phyloP scores from a whole-genome alignment of 2,329 filamentous ascomycete species.

The Calonectria multiphialidica region DNA sequence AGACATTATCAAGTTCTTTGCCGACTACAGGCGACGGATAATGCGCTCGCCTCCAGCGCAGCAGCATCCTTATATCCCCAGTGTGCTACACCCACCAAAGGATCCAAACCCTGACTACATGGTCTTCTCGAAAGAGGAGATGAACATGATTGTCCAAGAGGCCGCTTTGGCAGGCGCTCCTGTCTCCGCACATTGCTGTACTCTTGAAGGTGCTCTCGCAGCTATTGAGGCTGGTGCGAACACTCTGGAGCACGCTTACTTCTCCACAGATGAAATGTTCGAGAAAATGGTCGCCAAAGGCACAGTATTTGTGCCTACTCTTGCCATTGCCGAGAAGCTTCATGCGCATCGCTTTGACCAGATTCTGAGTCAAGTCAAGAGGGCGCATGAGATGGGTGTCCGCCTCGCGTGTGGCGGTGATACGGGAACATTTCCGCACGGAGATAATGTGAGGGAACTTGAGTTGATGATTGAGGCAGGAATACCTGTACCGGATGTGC shows the following conservation, averaged over 20 bases:
- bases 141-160: slow-evolving; percentile 62
- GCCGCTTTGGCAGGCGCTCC: slow-evolving; percentile 50
- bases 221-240: slow-evolving; percentile 37
- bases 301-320: slow-evolving; percentile 65
- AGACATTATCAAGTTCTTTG: slow-evolving; percentile 65
- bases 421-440: slow-evolving; percentile 66
- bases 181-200: slow-evolving; percentile 2
- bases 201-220: not conserved
- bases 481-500: slow-evolving; percentile 60
- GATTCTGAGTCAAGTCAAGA: slow-evolving; percentile 55
- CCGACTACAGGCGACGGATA: slow-evolving; percentile 59
- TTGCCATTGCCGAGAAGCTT: slow-evolving; percentile 50
- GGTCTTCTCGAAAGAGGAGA: slow-evolving; percentile 62
- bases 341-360: slow-evolving; percentile 49
- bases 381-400: slow-evolving; percentile 60
- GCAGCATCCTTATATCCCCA: slow-evolving; percentile 41
- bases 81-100: slow-evolving; percentile 27
- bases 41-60: slow-evolving; percentile 55
- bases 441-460: slow-evolving; percentile 64
- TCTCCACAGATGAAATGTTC: slow-evolving; percentile 54
- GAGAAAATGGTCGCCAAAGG: slow-evolving; percentile 56
- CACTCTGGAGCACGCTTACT: slow-evolving; percentile 60
- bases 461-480: slow-evolving; percentile 66
- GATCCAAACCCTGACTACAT: slow-evolving; percentile 55
- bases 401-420: slow-evolving; percentile 65